Conservation (phyloP, 2,329 filamentous ascomycete genomes). For the Colletotrichum spaethianum region DNA sequence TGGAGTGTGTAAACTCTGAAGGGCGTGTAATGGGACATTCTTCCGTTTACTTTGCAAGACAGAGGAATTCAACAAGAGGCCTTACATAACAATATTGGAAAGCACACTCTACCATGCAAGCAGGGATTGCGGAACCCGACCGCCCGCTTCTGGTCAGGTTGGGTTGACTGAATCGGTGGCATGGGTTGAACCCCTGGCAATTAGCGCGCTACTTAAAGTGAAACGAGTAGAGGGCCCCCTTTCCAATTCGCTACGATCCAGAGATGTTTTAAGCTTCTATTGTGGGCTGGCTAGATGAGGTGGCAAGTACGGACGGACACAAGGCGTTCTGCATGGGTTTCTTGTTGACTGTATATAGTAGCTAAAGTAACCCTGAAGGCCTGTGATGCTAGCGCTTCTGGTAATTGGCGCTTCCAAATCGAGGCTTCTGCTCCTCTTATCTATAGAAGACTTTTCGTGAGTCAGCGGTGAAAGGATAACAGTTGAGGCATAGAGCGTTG, state of each 20-base stretch:
- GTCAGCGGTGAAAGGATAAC: not conserved
- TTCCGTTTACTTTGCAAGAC: not conserved
- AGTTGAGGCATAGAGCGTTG: not conserved
- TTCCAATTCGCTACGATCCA: not conserved
- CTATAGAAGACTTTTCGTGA: not conserved
- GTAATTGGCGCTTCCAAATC: not conserved
- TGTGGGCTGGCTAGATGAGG: not conserved
- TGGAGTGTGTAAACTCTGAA: not conserved
- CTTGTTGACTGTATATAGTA: not conserved
- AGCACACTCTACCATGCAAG: not conserved
- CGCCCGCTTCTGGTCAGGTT: not conserved
- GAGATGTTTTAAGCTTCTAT: not conserved
- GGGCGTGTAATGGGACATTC: not conserved
- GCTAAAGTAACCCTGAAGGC: no score
- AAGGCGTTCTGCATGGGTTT: not conserved
- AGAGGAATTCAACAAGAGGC: not conserved
- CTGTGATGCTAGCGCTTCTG: not conserved
- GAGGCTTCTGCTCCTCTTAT: not conserved
- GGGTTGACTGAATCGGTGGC: no score
- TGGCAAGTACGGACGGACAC: not conserved
- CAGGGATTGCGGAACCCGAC: not conserved
- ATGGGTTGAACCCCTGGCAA: not conserved
- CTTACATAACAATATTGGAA: not conserved
- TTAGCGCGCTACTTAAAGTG: not conserved
- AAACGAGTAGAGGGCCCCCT: not conserved